These are phyloP conservation scores for Talaromyces liani DNA, from an alignment of 495 filamentous ascomycete genomes.

Conservation along the genomic window DNA sequence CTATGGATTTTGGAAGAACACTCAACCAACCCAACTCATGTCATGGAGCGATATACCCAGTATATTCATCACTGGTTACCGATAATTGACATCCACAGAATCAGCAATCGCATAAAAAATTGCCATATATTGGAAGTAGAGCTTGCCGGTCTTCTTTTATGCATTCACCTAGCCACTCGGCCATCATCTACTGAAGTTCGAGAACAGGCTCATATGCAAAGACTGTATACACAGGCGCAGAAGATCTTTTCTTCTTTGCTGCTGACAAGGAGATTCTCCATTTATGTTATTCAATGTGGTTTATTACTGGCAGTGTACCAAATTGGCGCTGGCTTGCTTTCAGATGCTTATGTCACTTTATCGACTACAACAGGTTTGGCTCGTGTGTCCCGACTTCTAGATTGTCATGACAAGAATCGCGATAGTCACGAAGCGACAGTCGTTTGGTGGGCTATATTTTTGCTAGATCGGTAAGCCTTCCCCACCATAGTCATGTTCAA, in stretches of 20 bases:
- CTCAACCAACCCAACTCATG: not conserved
- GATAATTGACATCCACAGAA: not conserved
- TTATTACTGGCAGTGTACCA: constrained; percentile 1
- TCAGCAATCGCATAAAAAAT: not conserved
- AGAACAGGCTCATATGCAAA: not conserved
- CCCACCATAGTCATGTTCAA: not conserved
- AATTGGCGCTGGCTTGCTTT: constrained; percentile 4
- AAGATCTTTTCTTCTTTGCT: not conserved
- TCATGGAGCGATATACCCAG: not conserved
- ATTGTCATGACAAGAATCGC: not conserved
- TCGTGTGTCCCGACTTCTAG: not conserved
- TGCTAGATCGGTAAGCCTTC: constrained; percentile 1
- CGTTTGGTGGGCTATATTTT: constrained; percentile 3
- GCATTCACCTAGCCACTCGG: not conserved
- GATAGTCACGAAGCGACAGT: not conserved
- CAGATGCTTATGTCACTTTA: constrained; percentile 5
- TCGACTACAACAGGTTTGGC: not conserved
- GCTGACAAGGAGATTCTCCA: not conserved
- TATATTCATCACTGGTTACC: constrained; percentile 1
- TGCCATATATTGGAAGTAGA: not conserved
- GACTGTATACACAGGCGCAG: not conserved
- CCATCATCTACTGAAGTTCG: not conserved
- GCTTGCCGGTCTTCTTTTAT: not conserved
- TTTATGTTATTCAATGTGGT: constrained; percentile 4
- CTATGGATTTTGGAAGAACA: not conserved